Evolutionary conservation across 192 early-diverging fungal genomes (phyloP).

Genomic region (Geranomyces variabilis): DNA sequence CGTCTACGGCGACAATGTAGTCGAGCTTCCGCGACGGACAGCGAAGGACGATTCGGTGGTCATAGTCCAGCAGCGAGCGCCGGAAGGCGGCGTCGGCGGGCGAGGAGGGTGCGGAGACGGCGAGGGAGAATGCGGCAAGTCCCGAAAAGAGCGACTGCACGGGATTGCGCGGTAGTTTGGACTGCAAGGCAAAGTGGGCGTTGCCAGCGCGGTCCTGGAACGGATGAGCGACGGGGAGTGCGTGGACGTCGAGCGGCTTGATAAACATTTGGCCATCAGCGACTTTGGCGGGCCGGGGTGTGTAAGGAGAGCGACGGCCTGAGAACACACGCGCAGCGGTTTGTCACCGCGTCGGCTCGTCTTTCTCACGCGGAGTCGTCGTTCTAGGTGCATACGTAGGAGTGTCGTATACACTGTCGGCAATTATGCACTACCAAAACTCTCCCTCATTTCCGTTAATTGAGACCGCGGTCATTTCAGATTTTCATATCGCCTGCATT

Average conservation of each 20-base stretch:
- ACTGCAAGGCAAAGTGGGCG: slow-evolving; percentile 57
- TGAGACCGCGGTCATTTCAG: too few relatives aligned
- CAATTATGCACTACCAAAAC: too few relatives aligned
- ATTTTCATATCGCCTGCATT: too few relatives aligned
- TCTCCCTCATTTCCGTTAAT: too few relatives aligned
- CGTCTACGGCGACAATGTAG: slow-evolving; percentile 55
- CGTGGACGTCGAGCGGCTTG: slow-evolving; percentile 47
- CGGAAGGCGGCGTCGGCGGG: slow-evolving; percentile 22
- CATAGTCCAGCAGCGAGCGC: slow-evolving; percentile 46
- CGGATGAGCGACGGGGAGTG: slow-evolving; percentile 27
- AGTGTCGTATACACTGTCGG: too few relatives aligned
- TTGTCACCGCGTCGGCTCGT: too few relatives aligned
- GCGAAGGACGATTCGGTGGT: slow-evolving; percentile 52
- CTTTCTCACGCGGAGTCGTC: too few relatives aligned
- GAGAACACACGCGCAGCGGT: too few relatives aligned
- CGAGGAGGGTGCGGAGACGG: background rate
- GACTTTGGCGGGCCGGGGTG: too few relatives aligned
- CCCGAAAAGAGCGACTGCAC: slow-evolving; percentile 37
- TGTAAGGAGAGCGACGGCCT: too few relatives aligned
- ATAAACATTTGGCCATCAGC: slow-evolving; percentile 46
- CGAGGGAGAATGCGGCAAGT: slow-evolving; percentile 24
- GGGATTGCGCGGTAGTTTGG: slow-evolving; percentile 30
- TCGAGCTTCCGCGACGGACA: slow-evolving; percentile 33
- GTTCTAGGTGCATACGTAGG: too few relatives aligned
- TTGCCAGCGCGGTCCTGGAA: slow-evolving; percentile 58